Conservation (phyloP, 306 rosid genomes). For the Gynostemma pentaphyllum region DNA sequence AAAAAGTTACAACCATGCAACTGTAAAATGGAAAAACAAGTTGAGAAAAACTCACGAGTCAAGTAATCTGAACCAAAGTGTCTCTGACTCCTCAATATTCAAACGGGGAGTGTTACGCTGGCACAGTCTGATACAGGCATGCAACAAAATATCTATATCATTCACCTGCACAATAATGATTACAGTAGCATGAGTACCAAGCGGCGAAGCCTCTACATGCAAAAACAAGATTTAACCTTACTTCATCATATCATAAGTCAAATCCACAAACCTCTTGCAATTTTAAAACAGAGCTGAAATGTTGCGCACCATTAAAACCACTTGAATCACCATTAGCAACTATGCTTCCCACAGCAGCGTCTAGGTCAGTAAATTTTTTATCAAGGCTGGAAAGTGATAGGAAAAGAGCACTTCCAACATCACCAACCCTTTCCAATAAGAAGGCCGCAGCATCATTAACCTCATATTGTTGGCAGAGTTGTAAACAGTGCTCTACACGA, state of each 20-base stretch:
- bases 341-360: slow-evolving; percentile 51
- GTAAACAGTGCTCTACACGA: slow-evolving; percentile 83
- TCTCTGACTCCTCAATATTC: slow-evolving; percentile 87
- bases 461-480: slow-evolving; percentile 74
- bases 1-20: neutral
- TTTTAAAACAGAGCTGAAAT: slow-evolving; percentile 26
- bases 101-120: slow-evolving; percentile 97
- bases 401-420: slow-evolving; percentile 83
- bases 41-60: slow-evolving; percentile 65
- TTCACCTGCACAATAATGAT: slow-evolving; percentile 40
- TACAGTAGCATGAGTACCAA: slow-evolving; percentile 13
- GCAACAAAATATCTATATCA: slow-evolving; percentile 41
- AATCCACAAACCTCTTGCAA: slow-evolving; percentile 58
- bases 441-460: slow-evolving; percentile 86
- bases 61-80: slow-evolving; percentile 90
- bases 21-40: neutral
- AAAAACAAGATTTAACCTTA: slow-evolving; percentile 4
- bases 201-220: slow-evolving; percentile 10
- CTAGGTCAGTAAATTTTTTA: slow-evolving; percentile 71
- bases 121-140: slow-evolving; percentile 81
- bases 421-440: slow-evolving; percentile 90
- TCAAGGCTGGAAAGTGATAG: slow-evolving; percentile 72
- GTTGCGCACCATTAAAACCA: slow-evolving; percentile 30
- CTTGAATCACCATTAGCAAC: slow-evolving; percentile 24
- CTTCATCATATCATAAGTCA: slow-evolving; percentile 10